Percentiles rank a stretch among this genome's conserved stretches.
Conservation (phyloP, 257 asterid species). For the Lantana camara region DNA sequence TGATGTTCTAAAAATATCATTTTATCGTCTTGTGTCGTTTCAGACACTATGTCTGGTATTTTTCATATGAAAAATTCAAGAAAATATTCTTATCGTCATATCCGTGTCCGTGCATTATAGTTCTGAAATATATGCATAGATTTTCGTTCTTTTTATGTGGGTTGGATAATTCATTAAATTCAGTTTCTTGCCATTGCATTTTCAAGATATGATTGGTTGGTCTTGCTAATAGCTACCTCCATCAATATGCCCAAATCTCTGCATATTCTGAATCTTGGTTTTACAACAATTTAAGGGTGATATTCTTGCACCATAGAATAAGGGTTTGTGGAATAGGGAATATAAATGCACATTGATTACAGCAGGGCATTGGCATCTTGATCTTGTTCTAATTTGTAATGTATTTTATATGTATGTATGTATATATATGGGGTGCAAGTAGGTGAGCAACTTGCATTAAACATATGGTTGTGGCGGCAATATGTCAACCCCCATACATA, state of each 20-base stretch:
- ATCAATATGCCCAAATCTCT: no score
- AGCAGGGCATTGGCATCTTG: no score
- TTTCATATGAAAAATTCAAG: no score
- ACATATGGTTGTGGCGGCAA: conserved; percentile 26
- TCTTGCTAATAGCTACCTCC: no score
- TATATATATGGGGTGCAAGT: conserved; percentile 4
- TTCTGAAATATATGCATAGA: no score
- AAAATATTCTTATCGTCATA: no score
- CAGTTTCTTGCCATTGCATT: background rate
- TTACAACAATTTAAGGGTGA: background rate
- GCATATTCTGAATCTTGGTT: background rate
- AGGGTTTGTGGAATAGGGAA: background rate
- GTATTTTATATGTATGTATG: background rate
- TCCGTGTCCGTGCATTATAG: no score
- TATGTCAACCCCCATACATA: conserved; percentile 36
- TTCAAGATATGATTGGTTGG: conserved; percentile 8
- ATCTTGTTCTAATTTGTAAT: no score
- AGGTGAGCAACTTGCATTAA: conserved; percentile 28
- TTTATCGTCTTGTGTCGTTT: background rate
- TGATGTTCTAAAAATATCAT: no score
- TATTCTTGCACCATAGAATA: background rate
- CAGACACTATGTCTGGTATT: no score
- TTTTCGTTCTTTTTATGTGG: background rate
- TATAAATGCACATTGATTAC: background rate
- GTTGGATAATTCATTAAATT: background rate